Conservation (phyloP, 768 basidiomycete genomes). For the Termitomyces sp. region DNA sequence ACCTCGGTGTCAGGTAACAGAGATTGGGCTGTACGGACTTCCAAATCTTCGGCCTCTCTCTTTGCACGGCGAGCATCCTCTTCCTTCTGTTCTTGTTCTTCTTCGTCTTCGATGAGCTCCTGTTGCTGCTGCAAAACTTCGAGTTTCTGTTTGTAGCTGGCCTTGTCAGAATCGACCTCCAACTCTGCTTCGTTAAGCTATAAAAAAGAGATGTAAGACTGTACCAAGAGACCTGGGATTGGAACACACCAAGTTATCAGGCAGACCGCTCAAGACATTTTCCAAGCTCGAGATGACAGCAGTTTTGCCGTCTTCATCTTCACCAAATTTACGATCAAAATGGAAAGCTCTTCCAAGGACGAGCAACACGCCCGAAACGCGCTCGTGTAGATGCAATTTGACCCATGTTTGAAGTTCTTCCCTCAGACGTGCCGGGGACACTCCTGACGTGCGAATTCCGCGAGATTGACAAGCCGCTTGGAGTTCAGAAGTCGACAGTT, state of each 20-base stretch:
- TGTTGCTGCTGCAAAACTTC: conserved; percentile 98
- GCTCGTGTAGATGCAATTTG: conserved; percentile 81
- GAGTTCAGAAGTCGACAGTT: conserved; percentile 87
- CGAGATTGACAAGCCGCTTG: conserved; percentile 92
- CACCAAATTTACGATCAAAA: conserved; percentile 75
- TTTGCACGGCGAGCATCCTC: conserved; percentile 86
- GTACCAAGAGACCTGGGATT: not conserved
- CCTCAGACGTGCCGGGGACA: conserved; percentile 83
- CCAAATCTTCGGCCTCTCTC: conserved; percentile 76
- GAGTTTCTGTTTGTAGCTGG: conserved; percentile 96
- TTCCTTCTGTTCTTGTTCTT: conserved; percentile 96
- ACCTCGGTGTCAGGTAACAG: conserved; percentile 90
- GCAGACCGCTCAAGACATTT: conserved; percentile 86
- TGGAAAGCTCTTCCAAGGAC: conserved; percentile 94
- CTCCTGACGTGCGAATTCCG: conserved; percentile 85
- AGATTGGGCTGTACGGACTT: conserved; percentile 74
- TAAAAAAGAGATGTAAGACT: conserved; percentile 5
- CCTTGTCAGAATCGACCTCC: conserved; percentile 90
- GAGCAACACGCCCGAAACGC: conserved; percentile 91
- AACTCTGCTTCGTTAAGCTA: conserved; percentile 97
- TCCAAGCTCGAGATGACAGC: conserved; percentile 80
- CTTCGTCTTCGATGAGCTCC: conserved; percentile 98
- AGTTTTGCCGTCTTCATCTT: conserved; percentile 80
- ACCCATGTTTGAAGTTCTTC: conserved; percentile 95
- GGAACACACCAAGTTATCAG: conserved; percentile 83